A percentile compares a stretch with the other conserved stretches of the same genome.
Evolutionary conservation across 2,329 filamentous ascomycete genomes (phyloP).

Genomic region (Nemania serpens): DNA sequence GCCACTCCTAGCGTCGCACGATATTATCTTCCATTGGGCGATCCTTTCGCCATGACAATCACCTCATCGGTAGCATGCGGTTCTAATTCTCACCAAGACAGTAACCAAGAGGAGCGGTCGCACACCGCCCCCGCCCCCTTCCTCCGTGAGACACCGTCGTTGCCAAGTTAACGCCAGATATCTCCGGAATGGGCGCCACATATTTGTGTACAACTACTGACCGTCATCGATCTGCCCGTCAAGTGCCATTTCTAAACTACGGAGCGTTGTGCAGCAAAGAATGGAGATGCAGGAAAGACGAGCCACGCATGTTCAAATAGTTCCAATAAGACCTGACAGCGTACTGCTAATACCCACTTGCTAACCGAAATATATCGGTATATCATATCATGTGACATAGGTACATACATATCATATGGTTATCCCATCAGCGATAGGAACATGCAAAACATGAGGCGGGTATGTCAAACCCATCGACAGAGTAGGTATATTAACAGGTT

Average conservation of each 20-base stretch:
- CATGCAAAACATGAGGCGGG: not conserved
- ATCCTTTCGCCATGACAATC: not conserved
- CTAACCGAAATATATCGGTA: no score
- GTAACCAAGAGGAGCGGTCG: conserved; percentile 3
- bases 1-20: conserved; percentile 11
- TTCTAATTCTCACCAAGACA: not conserved
- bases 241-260: no score
- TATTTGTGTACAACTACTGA: not conserved
- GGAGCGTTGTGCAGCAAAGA: no score
- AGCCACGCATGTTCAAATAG: no score
- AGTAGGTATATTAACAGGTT: not conserved
- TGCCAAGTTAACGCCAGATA: not conserved
- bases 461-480: not conserved
- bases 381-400: no score
- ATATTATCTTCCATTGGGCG: no score
- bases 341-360: no score
- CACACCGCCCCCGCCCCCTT: not conserved
- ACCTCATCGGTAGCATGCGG: not conserved
- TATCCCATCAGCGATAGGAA: not conserved
- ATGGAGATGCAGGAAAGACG: no score
- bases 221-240: not conserved
- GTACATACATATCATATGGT: not conserved
- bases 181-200: not conserved
- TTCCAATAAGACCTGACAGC: no score
- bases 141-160: not conserved